Evolutionary conservation across 1,139 yeast species (phyloP).

Genomic region (Protomyces lactucae-debilis): DNA sequence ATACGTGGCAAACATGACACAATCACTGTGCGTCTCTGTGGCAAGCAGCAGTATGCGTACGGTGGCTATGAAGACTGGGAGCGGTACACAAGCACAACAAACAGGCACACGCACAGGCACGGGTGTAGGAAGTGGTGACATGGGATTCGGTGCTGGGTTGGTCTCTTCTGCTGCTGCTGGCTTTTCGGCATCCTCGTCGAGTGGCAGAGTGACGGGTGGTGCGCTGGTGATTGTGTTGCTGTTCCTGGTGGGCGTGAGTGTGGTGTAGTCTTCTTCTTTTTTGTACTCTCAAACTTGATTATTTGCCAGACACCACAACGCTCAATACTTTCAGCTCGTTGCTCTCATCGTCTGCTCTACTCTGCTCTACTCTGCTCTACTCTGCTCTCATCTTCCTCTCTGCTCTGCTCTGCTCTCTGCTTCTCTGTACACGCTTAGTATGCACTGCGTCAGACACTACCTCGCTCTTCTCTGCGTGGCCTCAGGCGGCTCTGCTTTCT

Average conservation of each 20-base stretch:
- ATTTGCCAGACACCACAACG: too few relatives aligned
- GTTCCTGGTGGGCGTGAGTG: too few relatives aligned
- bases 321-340: background rate
- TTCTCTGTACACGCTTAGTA: background rate
- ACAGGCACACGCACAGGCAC: background rate
- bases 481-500: slow-evolving; percentile 12
- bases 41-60: background rate
- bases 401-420: background rate
- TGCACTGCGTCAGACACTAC: background rate
- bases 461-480: background rate
- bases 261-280: too few relatives aligned
- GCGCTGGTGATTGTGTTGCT: too few relatives aligned
- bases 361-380: background rate
- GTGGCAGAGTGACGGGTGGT: too few relatives aligned
- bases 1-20: background rate
- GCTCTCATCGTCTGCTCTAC: background rate
- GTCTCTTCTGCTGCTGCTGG: too few relatives aligned
- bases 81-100: background rate
- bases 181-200: too few relatives aligned
- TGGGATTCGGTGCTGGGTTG: background rate
- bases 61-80: background rate
- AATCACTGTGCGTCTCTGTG: background rate
- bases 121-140: background rate
- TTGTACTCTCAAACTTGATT: too few relatives aligned
- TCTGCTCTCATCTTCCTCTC: background rate